Conservation (phyloP, 805 yeast genomes). For the Scheffersomyces spartinae region DNA sequence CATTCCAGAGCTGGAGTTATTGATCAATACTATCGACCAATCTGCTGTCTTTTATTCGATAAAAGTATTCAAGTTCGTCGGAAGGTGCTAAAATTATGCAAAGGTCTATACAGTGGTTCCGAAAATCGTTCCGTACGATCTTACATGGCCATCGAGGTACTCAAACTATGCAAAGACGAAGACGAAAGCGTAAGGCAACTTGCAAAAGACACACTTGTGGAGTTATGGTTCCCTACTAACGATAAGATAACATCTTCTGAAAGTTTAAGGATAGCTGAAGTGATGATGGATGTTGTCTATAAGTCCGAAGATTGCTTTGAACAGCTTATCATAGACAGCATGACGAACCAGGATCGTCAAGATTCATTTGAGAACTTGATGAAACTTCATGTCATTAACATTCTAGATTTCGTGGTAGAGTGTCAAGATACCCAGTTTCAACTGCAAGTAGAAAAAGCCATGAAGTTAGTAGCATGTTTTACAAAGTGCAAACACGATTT, state of each 20-base stretch:
- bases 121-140: conserved; percentile 19
- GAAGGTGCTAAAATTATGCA: conserved; percentile 43
- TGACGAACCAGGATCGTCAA: conserved; percentile 7
- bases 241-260: conserved; percentile 1
- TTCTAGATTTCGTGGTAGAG: conserved; percentile 26
- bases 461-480: conserved; percentile 45
- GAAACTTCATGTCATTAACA: conserved; percentile 17
- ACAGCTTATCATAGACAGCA: conserved; percentile 29
- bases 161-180: conserved; percentile 56
- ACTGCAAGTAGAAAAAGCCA: conserved; percentile 17
- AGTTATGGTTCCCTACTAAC: conserved; percentile 11
- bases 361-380: conserved; percentile 10
- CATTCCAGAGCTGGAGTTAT: conserved; percentile 31
- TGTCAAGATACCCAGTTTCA: conserved; percentile 14
- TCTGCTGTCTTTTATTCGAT: conserved; percentile 43
- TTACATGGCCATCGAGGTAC: conserved; percentile 37
- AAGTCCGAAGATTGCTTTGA: conserved; percentile 33
- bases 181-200: conserved; percentile 39
- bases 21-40: conserved; percentile 35
- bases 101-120: conserved; percentile 31
- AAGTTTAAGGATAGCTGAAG: conserved; percentile 9
- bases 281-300: conserved; percentile 27
- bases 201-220: conserved; percentile 24
- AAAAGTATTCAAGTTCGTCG: conserved; percentile 55
- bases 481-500: conserved; percentile 41